phyloP scores from a whole-genome alignment of 257 asterid genomes.

The Salvia hispanica region DNA sequence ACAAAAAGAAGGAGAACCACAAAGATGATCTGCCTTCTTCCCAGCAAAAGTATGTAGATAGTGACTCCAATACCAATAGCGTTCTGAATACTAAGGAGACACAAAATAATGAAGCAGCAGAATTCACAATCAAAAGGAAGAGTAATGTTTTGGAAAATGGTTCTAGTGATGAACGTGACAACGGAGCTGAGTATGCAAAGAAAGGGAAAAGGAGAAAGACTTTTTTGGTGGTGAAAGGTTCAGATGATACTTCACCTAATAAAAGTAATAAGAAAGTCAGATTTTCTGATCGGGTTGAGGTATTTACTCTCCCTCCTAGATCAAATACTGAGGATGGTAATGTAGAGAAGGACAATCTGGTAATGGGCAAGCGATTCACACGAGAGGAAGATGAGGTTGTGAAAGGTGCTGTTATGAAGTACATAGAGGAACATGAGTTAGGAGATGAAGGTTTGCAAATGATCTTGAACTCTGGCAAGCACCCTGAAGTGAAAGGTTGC shows the following conservation, averaged over 20 bases:
- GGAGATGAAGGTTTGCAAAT: slow-evolving; percentile 53
- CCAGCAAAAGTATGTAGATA: slow-evolving; percentile 26
- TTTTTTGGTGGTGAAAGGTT: slow-evolving; percentile 26
- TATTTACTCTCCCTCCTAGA: slow-evolving; percentile 34
- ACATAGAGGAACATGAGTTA: slow-evolving; percentile 39
- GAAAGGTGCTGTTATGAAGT: slow-evolving; percentile 43
- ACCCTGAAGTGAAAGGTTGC: slow-evolving; percentile 44
- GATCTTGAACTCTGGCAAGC: slow-evolving; percentile 39
- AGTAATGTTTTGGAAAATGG: neutral
- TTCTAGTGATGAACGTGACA: slow-evolving; percentile 22
- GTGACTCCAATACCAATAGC: slow-evolving; percentile 17
- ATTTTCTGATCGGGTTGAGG: slow-evolving; percentile 47
- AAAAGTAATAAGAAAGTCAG: slow-evolving; percentile 51
- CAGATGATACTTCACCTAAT: slow-evolving; percentile 27
- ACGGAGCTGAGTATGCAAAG: slow-evolving; percentile 10
- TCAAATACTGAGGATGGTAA: slow-evolving; percentile 10
- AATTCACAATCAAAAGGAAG: slow-evolving; percentile 22
- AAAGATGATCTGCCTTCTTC: slow-evolving; percentile 28
- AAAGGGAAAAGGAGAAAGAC: slow-evolving; percentile 34
- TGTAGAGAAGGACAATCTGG: slow-evolving; percentile 31
- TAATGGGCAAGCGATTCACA: slow-evolving; percentile 53
- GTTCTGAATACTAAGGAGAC: slow-evolving; percentile 14
- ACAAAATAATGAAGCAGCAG: slow-evolving; percentile 18
- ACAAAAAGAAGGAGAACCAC: slow-evolving; percentile 24
- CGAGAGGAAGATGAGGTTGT: slow-evolving; percentile 48